These are phyloP conservation scores for Backusella tarrabulga DNA, from an alignment of 192 early-diverging fungal species.

Conservation along the genomic window DNA sequence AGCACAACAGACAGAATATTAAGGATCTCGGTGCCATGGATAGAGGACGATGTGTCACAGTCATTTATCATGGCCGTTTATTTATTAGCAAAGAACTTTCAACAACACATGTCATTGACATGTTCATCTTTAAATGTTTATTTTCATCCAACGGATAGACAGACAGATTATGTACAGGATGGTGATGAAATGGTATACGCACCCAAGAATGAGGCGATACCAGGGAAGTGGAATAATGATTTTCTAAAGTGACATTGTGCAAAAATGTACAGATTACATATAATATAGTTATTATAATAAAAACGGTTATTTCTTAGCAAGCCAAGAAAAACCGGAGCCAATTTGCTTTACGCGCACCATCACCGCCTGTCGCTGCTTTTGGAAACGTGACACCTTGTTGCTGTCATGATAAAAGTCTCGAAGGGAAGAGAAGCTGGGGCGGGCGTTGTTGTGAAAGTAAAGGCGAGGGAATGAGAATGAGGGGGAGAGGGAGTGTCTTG, in stretches of 20 bases:
- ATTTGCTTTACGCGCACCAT: neutral
- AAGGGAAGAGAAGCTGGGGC: neutral
- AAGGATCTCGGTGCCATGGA: neutral
- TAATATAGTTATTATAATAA: neutral
- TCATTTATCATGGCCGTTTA: neutral
- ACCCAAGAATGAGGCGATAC: neutral
- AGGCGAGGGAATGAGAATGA: neutral
- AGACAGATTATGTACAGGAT: neutral
- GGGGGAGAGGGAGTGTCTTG: neutral
- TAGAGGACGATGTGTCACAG: neutral
- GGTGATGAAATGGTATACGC: neutral
- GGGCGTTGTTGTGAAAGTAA: neutral
- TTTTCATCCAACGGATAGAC: neutral
- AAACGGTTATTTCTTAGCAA: slow-evolving; percentile 1
- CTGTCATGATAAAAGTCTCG: neutral
- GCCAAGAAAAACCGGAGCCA: neutral
- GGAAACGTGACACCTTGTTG: neutral
- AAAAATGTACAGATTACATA: too few relatives aligned
- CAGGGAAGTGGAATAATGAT: neutral
- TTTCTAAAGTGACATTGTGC: neutral
- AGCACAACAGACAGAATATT: neutral
- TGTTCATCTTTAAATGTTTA: neutral
- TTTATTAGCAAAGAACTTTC: neutral
- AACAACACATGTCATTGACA: neutral
- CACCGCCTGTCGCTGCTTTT: neutral